Conservation (phyloP, 2,329 filamentous ascomycete genomes). For the Leptosphaerulina australis region DNA sequence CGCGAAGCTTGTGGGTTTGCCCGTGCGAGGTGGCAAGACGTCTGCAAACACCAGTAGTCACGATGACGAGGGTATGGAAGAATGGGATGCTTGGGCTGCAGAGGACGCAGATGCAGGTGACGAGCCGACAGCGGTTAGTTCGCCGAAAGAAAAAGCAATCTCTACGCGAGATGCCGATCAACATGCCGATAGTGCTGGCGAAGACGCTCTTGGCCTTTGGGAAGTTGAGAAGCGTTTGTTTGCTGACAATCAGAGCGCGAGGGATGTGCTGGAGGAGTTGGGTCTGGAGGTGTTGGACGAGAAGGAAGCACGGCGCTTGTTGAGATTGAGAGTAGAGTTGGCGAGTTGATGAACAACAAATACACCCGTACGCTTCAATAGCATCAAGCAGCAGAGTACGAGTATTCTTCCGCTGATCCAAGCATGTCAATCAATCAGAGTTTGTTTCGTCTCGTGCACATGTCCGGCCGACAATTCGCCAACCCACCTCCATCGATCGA, state of each 20-base stretch:
- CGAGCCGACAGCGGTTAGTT: conserved; percentile 14
- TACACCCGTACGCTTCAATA: no score
- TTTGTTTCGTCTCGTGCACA: no score
- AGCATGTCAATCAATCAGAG: no score
- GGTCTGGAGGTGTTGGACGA: conserved; percentile 66
- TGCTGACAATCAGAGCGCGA: conserved; percentile 54
- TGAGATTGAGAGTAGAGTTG: conserved; percentile 71
- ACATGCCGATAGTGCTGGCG: conserved; percentile 6
- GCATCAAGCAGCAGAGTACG: no score
- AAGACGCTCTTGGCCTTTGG: conserved; percentile 45
- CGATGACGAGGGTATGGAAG: conserved; percentile 22
- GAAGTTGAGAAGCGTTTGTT: conserved; percentile 56
- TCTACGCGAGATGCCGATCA: conserved; percentile 14
- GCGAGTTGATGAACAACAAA: no score
- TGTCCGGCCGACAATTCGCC: no score
- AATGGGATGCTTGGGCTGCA: conserved; percentile 28
- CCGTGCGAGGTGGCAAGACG: conserved; percentile 51
- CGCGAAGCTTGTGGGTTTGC: conserved; percentile 68
- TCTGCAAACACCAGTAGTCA: conserved; percentile 9
- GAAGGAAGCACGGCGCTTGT: conserved; percentile 67
- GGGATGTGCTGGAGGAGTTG: conserved; percentile 65
- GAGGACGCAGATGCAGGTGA: conserved; percentile 15
- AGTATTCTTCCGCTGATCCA: no score
- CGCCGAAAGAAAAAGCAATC: conserved; percentile 30
- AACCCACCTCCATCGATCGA: no score